phyloP scores from a whole-genome alignment of 2,329 filamentous ascomycete species.

The Aspergillus oerlinghausenensis region DNA sequence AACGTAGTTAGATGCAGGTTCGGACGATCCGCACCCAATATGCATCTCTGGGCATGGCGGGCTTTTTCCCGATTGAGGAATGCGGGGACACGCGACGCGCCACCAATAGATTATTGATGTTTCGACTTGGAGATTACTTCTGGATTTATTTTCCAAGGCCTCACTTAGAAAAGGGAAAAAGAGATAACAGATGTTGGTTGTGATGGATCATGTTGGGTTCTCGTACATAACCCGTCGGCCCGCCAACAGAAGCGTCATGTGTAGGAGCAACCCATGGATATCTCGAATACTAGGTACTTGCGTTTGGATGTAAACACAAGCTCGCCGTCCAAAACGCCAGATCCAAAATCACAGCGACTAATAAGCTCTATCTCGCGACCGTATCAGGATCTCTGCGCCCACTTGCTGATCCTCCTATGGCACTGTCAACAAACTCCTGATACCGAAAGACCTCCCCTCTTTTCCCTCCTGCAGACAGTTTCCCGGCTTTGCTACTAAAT shows the following conservation, averaged over 20 bases:
- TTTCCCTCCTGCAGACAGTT: slow-evolving; percentile 51
- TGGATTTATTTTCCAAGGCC: neutral
- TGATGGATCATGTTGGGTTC: neutral
- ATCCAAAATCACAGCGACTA: neutral
- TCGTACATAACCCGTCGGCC: neutral
- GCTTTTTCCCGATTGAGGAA: slow-evolving; percentile 14
- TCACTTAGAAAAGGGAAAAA: neutral
- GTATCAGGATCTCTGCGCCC: slow-evolving; percentile 14
- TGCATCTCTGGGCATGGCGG: neutral
- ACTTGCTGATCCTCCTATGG: slow-evolving; percentile 50
- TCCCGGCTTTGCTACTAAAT: slow-evolving; percentile 58
- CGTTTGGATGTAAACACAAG: neutral
- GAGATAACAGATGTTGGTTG: neutral
- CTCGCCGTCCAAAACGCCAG: slow-evolving; percentile 7
- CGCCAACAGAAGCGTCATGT: neutral
- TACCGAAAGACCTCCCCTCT: slow-evolving; percentile 90
- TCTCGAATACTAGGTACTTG: neutral
- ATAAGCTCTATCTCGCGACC: slow-evolving; percentile 1
- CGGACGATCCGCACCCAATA: neutral
- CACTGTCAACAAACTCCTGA: slow-evolving; percentile 77
- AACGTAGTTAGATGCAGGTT: neutral
- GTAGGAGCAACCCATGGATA: neutral
- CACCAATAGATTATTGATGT: neutral
- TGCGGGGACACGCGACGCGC: slow-evolving; percentile 20
- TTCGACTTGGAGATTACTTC: too few relatives aligned